Base-by-base conservation (phyloP, 495 filamentous ascomycete genomes). In the Hyphodiscus hymeniophilus region DNA sequence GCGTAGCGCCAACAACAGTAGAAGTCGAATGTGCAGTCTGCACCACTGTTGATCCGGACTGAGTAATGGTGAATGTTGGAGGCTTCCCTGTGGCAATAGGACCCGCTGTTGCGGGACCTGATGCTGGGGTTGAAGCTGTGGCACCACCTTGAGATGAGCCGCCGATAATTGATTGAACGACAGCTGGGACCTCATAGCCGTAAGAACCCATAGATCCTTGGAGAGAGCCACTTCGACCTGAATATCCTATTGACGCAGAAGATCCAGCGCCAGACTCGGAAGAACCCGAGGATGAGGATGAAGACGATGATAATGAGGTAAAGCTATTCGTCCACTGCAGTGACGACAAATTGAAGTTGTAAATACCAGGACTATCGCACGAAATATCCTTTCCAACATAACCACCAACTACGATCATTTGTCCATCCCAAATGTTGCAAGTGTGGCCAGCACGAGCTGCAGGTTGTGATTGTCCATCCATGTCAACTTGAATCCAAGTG, bases 361-460 rank as follows among this genome's bases (percentile, higher is more conserved):
- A 86, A 53, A 86, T 68, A 7, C 84, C 84, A 7, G 82, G 81
- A 22, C 61, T 69, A 50, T 88, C 85, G 62, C 85, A 88, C 3
- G 67, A 69, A 26, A 79, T 70, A 20, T 75, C 63, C 18, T 67
- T 62, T 12, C 77, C 80, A 16, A 80, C 75, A 60, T 85, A 88
- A 8, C 85, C 84, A 22, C 85, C 84, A 11, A 88, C 68, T 1
- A 87, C 72, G 15, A 89, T 61, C 62, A 89, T 82, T 58, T 88
- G 83, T 3, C 75, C 75, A 54, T 85, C 79, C 45, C 77, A 80
- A 20, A 85, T 67, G 35, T 77, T 72, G 60, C 84, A 87, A 2
- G 77, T 75, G 55, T 87, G 83, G 2, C 84, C 84, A 31, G 80
- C 79, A 24, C 85, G 69, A 3, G 74, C 73, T n/a, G 72, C 66